These are phyloP conservation scores for Penicillium desertorum DNA, from an alignment of 495 filamentous ascomycete genomes.

Conservation along the genomic window DNA sequence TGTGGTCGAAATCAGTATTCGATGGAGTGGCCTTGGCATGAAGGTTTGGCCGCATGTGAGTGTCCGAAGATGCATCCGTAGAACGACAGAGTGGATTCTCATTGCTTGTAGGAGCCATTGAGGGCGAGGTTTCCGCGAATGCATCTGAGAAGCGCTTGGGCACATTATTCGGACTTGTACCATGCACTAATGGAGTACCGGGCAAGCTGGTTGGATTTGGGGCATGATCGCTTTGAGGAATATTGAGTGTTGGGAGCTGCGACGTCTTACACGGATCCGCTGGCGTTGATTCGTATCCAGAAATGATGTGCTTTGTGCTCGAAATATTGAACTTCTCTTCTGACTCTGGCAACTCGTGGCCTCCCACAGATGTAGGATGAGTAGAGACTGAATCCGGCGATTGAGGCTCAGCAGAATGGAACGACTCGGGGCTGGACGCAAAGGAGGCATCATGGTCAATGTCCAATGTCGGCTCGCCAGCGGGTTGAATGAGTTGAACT, in stretches of 20 bases:
- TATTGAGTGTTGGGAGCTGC: neutral
- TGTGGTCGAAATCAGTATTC: conserved; percentile 48
- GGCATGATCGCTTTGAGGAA: neutral
- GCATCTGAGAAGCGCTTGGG: neutral
- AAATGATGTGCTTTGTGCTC: neutral
- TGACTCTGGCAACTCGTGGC: conserved; percentile 24
- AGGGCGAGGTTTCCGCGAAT: neutral
- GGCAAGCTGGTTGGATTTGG: neutral
- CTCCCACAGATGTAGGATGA: conserved; percentile 31
- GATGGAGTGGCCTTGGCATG: conserved; percentile 13
- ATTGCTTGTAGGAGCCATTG: neutral
- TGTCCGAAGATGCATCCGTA: conserved; percentile 7
- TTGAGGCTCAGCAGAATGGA: conserved; percentile 54
- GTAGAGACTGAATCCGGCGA: conserved; percentile 25
- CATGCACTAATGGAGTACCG: neutral
- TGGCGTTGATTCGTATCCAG: neutral
- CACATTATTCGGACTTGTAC: neutral
- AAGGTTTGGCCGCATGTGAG: neutral
- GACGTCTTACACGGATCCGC: neutral
- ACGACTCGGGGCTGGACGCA: conserved; percentile 60
- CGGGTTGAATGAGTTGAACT: neutral
- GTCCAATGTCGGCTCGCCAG: conserved; percentile 24
- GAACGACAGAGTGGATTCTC: conserved; percentile 7
- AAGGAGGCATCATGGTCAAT: conserved; percentile 37
- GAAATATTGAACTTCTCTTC: conserved; percentile 1